Conservation (phyloP, 1,284 basidiomycete species). For the Ceratobasidium sp. region DNA sequence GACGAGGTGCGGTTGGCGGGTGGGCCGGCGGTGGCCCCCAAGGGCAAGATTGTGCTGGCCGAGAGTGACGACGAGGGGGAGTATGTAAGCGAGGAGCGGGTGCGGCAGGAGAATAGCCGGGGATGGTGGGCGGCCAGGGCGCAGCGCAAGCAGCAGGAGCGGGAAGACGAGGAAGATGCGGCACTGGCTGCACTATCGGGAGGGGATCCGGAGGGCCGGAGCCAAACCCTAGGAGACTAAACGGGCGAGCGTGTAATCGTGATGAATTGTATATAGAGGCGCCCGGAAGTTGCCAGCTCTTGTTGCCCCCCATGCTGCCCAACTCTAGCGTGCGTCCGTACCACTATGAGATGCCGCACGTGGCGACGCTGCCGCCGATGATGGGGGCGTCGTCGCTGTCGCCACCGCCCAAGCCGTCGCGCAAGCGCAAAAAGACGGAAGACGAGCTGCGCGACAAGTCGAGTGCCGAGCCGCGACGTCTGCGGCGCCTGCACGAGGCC, state of each 20-base stretch:
- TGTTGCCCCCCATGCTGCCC: neutral
- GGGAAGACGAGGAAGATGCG: constrained; percentile 22
- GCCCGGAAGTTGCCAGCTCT: constrained; percentile 24
- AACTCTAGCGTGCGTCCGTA: constrained; percentile 12
- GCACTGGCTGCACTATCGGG: constrained; percentile 18
- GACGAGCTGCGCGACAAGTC: constrained; percentile 6
- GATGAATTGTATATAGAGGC: constrained; percentile 13
- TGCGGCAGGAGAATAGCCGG: constrained; percentile 10
- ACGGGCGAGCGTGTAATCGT: constrained; percentile 12
- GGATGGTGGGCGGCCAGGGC: neutral
- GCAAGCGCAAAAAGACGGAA: constrained; percentile 29
- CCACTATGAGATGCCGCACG: constrained; percentile 1
- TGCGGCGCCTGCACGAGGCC: constrained; percentile 83
- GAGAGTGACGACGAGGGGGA: constrained; percentile 28
- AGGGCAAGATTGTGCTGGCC: constrained; percentile 6
- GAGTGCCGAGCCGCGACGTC: constrained; percentile 64
- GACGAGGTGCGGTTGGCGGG: constrained; percentile 56
- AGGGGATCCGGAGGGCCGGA: neutral
- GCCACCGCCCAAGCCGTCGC: constrained; percentile 17
- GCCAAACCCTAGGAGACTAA: neutral
- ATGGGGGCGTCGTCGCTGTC: constrained; percentile 11
- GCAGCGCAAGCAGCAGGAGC: neutral
- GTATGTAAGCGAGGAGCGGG: constrained; percentile 33
- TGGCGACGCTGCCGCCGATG: constrained; percentile 1
- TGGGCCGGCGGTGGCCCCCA: constrained; percentile 44